Evolutionary conservation across 371 early-diverging fungal species (phyloP).

Genomic region (Circinella minor): DNA sequence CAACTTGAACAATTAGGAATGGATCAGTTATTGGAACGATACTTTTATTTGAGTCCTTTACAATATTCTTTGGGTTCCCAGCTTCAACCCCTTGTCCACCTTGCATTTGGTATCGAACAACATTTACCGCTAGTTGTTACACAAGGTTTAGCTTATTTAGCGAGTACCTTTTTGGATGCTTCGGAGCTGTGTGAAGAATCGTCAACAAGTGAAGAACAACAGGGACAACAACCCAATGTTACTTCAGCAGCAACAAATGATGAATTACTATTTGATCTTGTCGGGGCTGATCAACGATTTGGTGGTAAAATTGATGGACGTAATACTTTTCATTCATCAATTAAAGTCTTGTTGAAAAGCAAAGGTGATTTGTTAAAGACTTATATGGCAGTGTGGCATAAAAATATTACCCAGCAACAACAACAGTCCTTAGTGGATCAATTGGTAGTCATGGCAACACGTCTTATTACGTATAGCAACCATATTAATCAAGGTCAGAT

Average conservation of each 20-base stretch:
- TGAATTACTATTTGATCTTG: constrained; percentile 35
- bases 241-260: neutral
- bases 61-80: constrained; percentile 39
- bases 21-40: constrained; percentile 27
- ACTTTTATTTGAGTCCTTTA: constrained; percentile 28
- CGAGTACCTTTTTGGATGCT: constrained; percentile 30
- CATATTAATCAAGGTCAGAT: constrained; percentile 8
- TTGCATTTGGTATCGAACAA: constrained; percentile 46
- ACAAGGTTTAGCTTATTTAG: constrained; percentile 45
- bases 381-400: constrained; percentile 25
- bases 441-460: constrained; percentile 21
- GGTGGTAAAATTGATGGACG: constrained; percentile 42
- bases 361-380: constrained; percentile 35
- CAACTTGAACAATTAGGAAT: constrained; percentile 30
- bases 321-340: constrained; percentile 33
- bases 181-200: constrained; percentile 2
- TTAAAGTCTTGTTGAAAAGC: constrained; percentile 40
- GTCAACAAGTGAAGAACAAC: neutral
- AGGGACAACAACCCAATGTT: neutral
- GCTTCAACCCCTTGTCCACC: constrained; percentile 44
- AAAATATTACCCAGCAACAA: neutral
- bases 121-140: constrained; percentile 30
- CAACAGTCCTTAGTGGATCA: constrained; percentile 16
- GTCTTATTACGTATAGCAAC: constrained; percentile 14
- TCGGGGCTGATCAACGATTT: constrained; percentile 39